Evolutionary conservation across 352 stramenopile species (phyloP), one percentile per base, ranked within the genome.

Genomic region (Saprolegnia diclina): DNA sequence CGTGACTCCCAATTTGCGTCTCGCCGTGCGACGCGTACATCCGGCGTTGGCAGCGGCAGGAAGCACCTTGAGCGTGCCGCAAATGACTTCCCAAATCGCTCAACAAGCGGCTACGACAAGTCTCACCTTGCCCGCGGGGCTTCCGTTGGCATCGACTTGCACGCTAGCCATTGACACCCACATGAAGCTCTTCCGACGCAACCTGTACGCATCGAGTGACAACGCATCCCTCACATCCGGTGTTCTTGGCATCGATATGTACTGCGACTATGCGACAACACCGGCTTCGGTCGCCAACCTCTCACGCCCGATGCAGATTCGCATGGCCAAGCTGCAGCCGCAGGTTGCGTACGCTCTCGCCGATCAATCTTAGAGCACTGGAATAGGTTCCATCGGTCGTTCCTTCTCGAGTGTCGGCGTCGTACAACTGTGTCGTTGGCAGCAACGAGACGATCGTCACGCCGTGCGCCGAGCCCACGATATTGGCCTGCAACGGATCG

Each of bases 1-100:
- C 0, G 72, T 88, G 21, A 85, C 80, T 0, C 88, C 87, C 72
- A 90, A 90, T 26, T 64, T 90, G 10, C 78, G 81, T 46, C 76
- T 90, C 6, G 75, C 85, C 1, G 79, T 74, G 0, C 69, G 67
- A 7, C 74, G 29, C 29, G 29, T 35, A 35, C 29, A 5, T 35
- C 29, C 29, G 29, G 29, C 29, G 29, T 35, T 35, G 29, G 29
- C 29, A 5, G 29, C 29, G 29, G 5, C 29, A 5, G 29, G 29
- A 35, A 35, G 29, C 29, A 35, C 29, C 5, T 5, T 35, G 29
- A 35, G 29, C 29, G 29, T 35, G 5, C 29, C 29, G 29, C 29
- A 35, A 35, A 35, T 5, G 29, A 35, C 29, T 35, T 2, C 29
- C 2, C 29, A 35, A 5, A 35, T 35, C 29, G 29, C 29, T 35